These are phyloP conservation scores for Eimeria falciformis DNA, from an alignment of 169 alveolate genomes.

Conservation along the genomic window DNA sequence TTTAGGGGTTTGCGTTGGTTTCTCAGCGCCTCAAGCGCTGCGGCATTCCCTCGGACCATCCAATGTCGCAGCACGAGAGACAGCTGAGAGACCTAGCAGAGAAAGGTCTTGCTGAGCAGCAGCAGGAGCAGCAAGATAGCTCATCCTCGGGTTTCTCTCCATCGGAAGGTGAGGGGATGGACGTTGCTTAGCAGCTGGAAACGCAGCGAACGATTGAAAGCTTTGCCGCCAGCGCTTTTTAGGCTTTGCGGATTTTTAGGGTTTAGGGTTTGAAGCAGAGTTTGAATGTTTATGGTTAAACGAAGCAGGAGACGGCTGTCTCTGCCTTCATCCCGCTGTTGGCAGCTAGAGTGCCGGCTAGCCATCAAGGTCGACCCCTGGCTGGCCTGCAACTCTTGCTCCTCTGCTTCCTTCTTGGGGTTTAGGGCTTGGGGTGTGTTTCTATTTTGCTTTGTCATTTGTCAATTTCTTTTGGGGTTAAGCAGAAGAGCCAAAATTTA, in stretches of 20 bases:
- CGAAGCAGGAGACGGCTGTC: too few relatives aligned
- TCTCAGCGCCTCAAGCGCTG: constrained; percentile 46
- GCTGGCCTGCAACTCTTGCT: too few relatives aligned
- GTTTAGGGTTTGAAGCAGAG: not conserved
- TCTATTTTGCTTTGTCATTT: too few relatives aligned
- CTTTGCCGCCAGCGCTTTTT: too few relatives aligned
- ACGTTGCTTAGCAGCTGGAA: not conserved
- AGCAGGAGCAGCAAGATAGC: constrained; percentile 34
- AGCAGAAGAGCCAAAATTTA: too few relatives aligned
- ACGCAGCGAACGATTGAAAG: too few relatives aligned
- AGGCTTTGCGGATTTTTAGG: not conserved
- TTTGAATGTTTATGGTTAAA: not conserved
- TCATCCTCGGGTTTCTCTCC: not conserved
- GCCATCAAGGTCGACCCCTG: too few relatives aligned
- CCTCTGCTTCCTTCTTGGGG: not conserved
- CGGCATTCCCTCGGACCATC: constrained; percentile 28
- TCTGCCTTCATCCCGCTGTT: too few relatives aligned
- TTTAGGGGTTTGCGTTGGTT: not conserved
- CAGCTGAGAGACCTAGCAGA: constrained; percentile 34
- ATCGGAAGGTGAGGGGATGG: constrained; percentile 2
- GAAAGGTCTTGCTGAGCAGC: constrained; percentile 18
- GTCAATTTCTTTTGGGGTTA: too few relatives aligned
- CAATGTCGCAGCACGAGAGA: constrained; percentile 40
- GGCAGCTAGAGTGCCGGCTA: too few relatives aligned
- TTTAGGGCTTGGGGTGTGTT: constrained; percentile 13